Conservation (phyloP, 2,329 filamentous ascomycete genomes). For the Zymoseptoria ardabiliae region DNA sequence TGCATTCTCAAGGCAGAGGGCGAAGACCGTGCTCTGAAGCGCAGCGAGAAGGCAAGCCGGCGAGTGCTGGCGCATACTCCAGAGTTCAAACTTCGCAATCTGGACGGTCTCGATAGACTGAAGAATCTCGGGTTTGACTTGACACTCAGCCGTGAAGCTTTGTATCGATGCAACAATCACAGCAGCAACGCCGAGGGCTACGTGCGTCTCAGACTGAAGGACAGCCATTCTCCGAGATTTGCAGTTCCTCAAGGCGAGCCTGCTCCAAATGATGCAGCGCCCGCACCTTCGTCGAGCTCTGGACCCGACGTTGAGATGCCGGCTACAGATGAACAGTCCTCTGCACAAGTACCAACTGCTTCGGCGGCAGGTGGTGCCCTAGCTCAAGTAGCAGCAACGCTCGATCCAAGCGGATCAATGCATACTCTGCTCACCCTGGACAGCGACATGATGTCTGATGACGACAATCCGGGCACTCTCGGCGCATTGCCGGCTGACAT, state of each 20-base stretch:
- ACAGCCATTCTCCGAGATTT: constrained; percentile 22
- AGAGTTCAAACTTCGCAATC: constrained; percentile 45
- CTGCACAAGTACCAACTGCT: neutral
- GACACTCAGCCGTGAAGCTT: constrained; percentile 65
- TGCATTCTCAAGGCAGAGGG: constrained; percentile 69
- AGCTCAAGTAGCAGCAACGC: neutral
- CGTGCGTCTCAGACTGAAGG: constrained; percentile 46
- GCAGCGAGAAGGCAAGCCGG: constrained; percentile 51
- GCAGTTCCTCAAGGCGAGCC: constrained; percentile 22
- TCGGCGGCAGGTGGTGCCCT: neutral
- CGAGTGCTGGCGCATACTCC: constrained; percentile 41
- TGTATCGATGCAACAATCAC: constrained; percentile 73
- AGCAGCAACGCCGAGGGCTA: constrained; percentile 60
- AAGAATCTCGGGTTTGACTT: constrained; percentile 46
- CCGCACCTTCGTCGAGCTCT: neutral
- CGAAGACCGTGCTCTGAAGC: constrained; percentile 59
- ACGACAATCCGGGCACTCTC: constrained; percentile 19
- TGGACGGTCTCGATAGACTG: constrained; percentile 38
- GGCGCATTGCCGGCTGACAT: constrained; percentile 19
- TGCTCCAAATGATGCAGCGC: neutral
- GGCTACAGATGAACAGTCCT: constrained; percentile 11
- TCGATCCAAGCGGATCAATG: neutral
- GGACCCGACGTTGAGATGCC: constrained; percentile 32
- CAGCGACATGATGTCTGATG: constrained; percentile 17
- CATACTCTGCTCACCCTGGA: constrained; percentile 1